Evolutionary conservation across 345 rosid species (phyloP), one percentile per base, ranked within the genome.

Genomic region (Eucalyptus paniculata): DNA sequence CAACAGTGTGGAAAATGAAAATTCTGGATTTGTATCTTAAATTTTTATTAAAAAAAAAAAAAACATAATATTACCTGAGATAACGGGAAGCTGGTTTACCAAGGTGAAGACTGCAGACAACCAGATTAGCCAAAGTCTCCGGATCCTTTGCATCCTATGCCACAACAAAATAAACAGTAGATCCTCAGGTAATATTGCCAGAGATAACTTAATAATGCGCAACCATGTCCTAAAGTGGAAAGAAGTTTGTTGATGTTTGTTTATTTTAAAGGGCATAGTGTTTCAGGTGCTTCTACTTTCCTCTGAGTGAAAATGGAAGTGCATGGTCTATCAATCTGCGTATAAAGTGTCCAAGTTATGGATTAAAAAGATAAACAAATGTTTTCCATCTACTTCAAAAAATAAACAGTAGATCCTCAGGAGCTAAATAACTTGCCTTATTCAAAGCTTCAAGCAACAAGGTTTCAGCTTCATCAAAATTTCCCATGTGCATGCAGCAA

Each of bases 401-500:
- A n/a, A 32, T 85, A 88, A 12, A 90, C 45, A 50, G 85, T 77
- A 77, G 32, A 30, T 26, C 40, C 72, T 30, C 34, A 30, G 28
- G 19, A 87, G 44, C 47, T 87, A 44, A 18, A 54, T 23, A 85
- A 86, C 93, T 94, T 80, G 92, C 99, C 99, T 97, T 98, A 94
- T 98, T 98, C 87, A 97, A 95, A 88, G 99, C 99, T 93, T 97
- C 99, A 89, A 98, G 99, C 88, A 98, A 91, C 40, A 98, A 91
- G 77, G 97, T 93, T 91, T 98, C 99, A 88, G 98, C 99, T 92
- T 98, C 99, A 89, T 98, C 99, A 91, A 96, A 98, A 91, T 96
- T 96, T 16, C 97, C 97, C 99, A 98, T 97, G 89, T 96, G 99
- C 96, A 98, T 96, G 92, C 97, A 96, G 90, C 97, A 96, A 92